phyloP scores from a whole-genome alignment of 1,284 basidiomycete genomes.

The Pholiota adiposa region DNA sequence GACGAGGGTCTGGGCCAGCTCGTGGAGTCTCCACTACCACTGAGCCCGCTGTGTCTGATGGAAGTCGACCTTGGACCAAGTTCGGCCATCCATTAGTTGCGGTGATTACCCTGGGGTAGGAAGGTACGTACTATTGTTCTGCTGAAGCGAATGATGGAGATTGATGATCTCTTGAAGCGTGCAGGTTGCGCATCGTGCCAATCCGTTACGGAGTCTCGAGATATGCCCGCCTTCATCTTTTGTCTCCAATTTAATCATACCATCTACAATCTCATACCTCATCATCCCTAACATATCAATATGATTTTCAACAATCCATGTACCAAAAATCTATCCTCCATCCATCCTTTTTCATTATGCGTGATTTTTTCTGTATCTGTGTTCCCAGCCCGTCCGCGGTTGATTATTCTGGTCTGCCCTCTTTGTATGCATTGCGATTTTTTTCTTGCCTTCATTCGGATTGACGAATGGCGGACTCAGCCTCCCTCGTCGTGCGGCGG shows the following conservation, averaged over 20 bases:
- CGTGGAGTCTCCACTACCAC: slow-evolving; percentile 16
- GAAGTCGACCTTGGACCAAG: background rate
- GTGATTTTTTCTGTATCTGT: background rate
- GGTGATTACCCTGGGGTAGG: background rate
- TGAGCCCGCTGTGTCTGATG: slow-evolving; percentile 16
- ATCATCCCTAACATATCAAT: background rate
- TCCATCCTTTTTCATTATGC: background rate
- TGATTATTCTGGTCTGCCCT: background rate
- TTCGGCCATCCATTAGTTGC: too few species aligned
- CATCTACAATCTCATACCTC: background rate
- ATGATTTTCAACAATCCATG: background rate
- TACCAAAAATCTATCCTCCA: background rate
- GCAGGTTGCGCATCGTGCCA: slow-evolving; percentile 2
- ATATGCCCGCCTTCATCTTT: background rate
- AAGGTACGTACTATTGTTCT: background rate
- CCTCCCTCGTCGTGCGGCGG: background rate
- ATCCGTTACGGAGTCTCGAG: background rate
- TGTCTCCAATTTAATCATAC: background rate
- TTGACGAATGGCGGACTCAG: background rate
- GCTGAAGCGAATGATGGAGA: too few species aligned
- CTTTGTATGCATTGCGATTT: background rate
- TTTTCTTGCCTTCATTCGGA: background rate
- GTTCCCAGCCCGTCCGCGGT: background rate
- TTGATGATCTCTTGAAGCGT: too few species aligned
- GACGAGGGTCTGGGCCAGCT: slow-evolving; percentile 1